Evolutionary conservation across 257 asterid genomes (phyloP).

Genomic region (Misopates orontium): DNA sequence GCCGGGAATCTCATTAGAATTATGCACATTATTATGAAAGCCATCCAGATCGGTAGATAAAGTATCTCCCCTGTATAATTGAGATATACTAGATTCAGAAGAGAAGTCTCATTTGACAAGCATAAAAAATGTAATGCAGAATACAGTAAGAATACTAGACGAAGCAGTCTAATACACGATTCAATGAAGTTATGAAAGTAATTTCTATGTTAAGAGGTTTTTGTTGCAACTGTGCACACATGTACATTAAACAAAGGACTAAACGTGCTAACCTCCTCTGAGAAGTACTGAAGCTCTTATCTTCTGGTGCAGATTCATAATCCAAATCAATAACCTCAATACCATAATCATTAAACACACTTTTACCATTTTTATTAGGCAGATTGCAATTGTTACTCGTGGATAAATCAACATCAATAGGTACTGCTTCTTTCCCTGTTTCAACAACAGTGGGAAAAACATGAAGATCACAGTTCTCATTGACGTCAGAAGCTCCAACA

Average conservation of each 20-base stretch:
- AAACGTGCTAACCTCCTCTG: slow-evolving; percentile 59
- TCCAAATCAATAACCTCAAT: slow-evolving; percentile 96
- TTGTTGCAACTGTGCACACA: slow-evolving; percentile 17
- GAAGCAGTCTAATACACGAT: slow-evolving; percentile 11
- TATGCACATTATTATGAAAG: slow-evolving; percentile 59
- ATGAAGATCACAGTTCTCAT: slow-evolving; percentile 48
- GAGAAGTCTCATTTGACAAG: slow-evolving; percentile 11
- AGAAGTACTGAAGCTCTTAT: slow-evolving; percentile 45
- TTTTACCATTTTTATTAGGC: slow-evolving; percentile 47
- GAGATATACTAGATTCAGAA: slow-evolving; percentile 20
- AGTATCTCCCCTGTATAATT: slow-evolving; percentile 62
- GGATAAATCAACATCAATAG: slow-evolving; percentile 74
- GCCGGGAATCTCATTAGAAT: slow-evolving; percentile 54
- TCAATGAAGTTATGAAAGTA: slow-evolving; percentile 1
- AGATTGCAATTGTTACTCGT: slow-evolving; percentile 45
- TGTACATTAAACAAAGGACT: background rate
- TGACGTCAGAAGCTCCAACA: slow-evolving; percentile 61
- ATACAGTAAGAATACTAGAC: background rate
- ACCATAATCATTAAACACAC: slow-evolving; percentile 42
- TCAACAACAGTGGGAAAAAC: slow-evolving; percentile 46
- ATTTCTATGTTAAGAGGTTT: background rate
- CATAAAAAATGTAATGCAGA: slow-evolving; percentile 18
- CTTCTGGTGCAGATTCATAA: slow-evolving; percentile 67
- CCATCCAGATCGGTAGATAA: slow-evolving; percentile 67
- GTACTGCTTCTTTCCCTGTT: slow-evolving; percentile 40